Evolutionary conservation across 1,284 basidiomycete species (phyloP).

Genomic region (Cutaneotrichosporon sp.): DNA sequence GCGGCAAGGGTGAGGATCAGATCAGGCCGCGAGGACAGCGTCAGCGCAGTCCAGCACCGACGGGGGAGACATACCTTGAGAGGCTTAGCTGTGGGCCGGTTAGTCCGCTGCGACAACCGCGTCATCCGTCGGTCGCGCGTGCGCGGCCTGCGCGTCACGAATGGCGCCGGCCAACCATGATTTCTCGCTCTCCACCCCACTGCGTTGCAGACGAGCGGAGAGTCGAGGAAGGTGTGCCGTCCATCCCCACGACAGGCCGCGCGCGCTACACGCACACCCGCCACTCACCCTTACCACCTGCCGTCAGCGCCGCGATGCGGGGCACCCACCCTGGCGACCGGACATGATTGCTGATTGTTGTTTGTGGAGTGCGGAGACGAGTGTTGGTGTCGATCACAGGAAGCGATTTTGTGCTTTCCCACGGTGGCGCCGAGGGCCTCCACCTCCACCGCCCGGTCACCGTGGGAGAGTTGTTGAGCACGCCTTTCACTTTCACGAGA

Average conservation of each 20-base stretch:
- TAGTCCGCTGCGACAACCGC: no score
- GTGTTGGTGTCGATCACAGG: neutral
- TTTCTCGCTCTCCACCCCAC: no score
- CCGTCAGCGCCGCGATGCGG: neutral
- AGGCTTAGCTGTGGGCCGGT: slow-evolving; percentile 27
- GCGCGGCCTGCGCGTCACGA: no score
- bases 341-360: slow-evolving; percentile 4
- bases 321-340: slow-evolving; percentile 3
- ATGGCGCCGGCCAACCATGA: no score
- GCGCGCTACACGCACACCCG: neutral
- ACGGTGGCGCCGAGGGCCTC: neutral
- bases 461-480: no score
- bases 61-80: slow-evolving; percentile 25
- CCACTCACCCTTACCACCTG: slow-evolving; percentile 16
- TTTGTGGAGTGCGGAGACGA: neutral
- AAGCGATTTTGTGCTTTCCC: neutral
- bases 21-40: no score
- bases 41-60: neutral
- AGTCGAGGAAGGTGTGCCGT: no score
- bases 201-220: no score
- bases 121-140: no score
- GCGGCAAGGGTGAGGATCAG: no score
- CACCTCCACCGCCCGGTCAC: neutral
- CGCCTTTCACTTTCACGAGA: no score
- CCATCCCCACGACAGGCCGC: no score